phyloP scores from a whole-genome alignment of 164 flowering plant genomes.

The Magnolia sinica region DNA sequence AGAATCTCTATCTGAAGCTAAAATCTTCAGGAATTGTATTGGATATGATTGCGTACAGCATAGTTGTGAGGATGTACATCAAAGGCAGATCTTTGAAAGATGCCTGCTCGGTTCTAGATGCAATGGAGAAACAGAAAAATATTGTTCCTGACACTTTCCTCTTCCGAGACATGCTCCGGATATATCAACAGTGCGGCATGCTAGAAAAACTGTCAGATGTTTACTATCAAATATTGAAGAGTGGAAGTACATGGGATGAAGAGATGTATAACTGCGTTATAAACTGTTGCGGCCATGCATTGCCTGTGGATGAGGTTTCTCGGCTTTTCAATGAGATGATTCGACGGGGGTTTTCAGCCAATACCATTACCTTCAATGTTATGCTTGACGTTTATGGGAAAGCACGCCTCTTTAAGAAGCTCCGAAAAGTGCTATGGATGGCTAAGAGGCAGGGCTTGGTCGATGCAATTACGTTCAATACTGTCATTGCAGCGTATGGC shows the following conservation, averaged over 20 bases:
- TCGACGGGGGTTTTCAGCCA: constrained; percentile 53
- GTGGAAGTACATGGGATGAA: constrained; percentile 66
- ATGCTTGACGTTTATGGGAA: constrained; percentile 80
- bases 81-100: constrained; percentile 63
- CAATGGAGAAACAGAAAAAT: constrained; percentile 52
- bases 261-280: constrained; percentile 87
- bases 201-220: constrained; percentile 49
- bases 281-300: constrained; percentile 86
- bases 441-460: constrained; percentile 57
- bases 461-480: constrained; percentile 82
- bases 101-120: constrained; percentile 68
- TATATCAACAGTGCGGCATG: constrained; percentile 69
- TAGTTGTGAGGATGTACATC: constrained; percentile 75
- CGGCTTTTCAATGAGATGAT: constrained; percentile 79
- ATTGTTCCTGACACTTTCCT: constrained; percentile 72
- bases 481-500: constrained; percentile 88
- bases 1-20: constrained; percentile 51
- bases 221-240: constrained; percentile 63
- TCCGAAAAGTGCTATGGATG: constrained; percentile 52
- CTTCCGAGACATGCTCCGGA: constrained; percentile 78
- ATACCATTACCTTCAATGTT: constrained; percentile 68
- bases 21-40: constrained; percentile 48
- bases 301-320: constrained; percentile 87
- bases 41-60: constrained; percentile 73
- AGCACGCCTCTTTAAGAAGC: constrained; percentile 66